phyloP scores from a whole-genome alignment of 31 red algal genomes.

The Odonthalia washingtoniensis region DNA sequence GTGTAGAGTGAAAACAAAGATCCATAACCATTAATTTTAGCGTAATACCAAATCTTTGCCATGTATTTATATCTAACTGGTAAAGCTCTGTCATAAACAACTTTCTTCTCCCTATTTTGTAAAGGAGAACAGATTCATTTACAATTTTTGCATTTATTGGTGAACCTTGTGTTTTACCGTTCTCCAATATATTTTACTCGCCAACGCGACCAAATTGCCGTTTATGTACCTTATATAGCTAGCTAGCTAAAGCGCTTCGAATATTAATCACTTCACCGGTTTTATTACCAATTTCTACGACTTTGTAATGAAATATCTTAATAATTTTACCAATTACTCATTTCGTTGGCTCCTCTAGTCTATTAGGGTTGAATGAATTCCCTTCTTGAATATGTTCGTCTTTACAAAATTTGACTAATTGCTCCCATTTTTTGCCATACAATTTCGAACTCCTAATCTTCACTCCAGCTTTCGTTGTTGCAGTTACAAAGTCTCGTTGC shows the following conservation, averaged over 20 bases:
- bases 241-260: conserved; percentile 1
- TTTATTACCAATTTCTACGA: not conserved
- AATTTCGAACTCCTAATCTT: not conserved
- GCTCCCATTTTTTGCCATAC: not conserved
- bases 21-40: not conserved
- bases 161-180: not conserved
- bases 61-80: not conserved
- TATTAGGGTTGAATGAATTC: not conserved
- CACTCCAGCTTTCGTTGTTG: not conserved
- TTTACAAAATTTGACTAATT: not conserved
- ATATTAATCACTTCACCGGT: not conserved
- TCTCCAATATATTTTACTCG: not conserved
- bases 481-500: not conserved
- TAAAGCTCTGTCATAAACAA: not conserved
- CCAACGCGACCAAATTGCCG: not conserved
- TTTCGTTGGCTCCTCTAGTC: not conserved
- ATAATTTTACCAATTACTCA: not conserved
- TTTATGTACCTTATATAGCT: no score
- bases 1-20: not conserved
- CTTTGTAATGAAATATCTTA: not conserved
- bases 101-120: not conserved
- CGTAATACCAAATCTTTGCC: not conserved
- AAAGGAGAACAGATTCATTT: not conserved
- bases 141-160: not conserved
- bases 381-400: no score